Evolutionary conservation across 2,329 filamentous ascomycete genomes (phyloP), one percentile per base, ranked within the genome.

Genomic region (Daldinia sp.): DNA sequence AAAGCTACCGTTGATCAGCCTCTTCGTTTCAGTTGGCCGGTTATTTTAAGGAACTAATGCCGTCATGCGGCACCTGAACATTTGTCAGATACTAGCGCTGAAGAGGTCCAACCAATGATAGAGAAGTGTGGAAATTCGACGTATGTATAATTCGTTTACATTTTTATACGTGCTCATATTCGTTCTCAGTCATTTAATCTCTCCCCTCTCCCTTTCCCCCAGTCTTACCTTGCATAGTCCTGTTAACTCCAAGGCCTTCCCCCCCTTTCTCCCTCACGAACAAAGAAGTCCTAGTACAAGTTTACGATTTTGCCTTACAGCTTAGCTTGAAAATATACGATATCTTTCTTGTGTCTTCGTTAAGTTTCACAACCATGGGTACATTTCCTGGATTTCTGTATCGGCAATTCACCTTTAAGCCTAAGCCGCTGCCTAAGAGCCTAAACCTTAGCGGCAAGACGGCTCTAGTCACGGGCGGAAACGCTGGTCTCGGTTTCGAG

Each of bases 401-500:
- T 10, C 48, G 61, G 26, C 61, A 63, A 15, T 3, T 63, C 15
- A 63, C 61, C 20, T 63, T 63, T 26, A 63, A 53, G 28, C 61
- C 61, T 15, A 63, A 58, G 26, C 61, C 61, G 28, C 44, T 63
- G 13, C 61, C 61, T 13, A 53, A 26, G 23, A 53, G 13, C 37
- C n/a, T 63, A 15, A 37, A 58, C 5, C 54, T 63, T 15, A 41
- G 42, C 4, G 61, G 61, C 20, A 63, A 57, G 35, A 63, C 61
- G 26, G 61, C 61, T 58, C 7, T 63, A 10, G 61, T 63, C 2
- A 63, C 61, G 5, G 61, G 61, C 6, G 61, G 44, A 18, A 72
- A 70, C 30, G 58, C 50, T 6, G 70, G 68, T 44, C 68, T 72
- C 7, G 70, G 70, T 41, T 60, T 66, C 4, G 65, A 67, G 58